Base-by-base conservation (phyloP, 75 land plant genomes). In the Picea glauca region DNA sequence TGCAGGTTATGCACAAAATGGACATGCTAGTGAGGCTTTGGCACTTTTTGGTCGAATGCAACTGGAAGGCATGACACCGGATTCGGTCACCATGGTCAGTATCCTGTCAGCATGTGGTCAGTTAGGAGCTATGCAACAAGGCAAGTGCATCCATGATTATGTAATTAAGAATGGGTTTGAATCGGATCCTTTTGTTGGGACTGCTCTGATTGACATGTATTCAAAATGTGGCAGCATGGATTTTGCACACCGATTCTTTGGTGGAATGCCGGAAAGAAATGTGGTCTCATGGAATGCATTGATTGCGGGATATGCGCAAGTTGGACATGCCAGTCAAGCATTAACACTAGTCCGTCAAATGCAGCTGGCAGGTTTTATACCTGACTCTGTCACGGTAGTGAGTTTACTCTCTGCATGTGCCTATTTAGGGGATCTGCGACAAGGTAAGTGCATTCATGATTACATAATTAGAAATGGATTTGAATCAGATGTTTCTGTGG, bases 311-410 rank as follows among this genome's bases (percentile, higher is more conserved):
- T 84, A 82, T 75, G 61, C 77, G 38, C 82, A 80, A 58, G 40
- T 21, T 20, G 77, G 88, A 9, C 78, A 77, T 40, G 86, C 83
- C 2, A 83, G 85, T 9, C 35, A 78, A 17, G 89, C 61, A 59
- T 79, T 89, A 75, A 82, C 79, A 74, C 43, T 87, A 38, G 82
- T 91, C 50, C 76, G 81, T 35, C 74, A 81, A 58, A 93, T 93
- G 95, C 84, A 88, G 59, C 38, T 72, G 59, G 81, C 77, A 35
- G 83, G 84, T 15, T 64, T 90, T 46, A 79, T 81, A 63, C 93
- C 95, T 26, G 88, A 93, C 60, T 72, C 79, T 79, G 86, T 90
- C 56, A 93, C 95, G 2, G 81, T 87, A 74, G 89, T 90, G 13
- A 86, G 95, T 70, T 77, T 85, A 3, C 72, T 93, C 54, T 82